Evolutionary conservation across 139 green algal genomes (phyloP).

Genomic region (Monoraphidium neglectum): DNA sequence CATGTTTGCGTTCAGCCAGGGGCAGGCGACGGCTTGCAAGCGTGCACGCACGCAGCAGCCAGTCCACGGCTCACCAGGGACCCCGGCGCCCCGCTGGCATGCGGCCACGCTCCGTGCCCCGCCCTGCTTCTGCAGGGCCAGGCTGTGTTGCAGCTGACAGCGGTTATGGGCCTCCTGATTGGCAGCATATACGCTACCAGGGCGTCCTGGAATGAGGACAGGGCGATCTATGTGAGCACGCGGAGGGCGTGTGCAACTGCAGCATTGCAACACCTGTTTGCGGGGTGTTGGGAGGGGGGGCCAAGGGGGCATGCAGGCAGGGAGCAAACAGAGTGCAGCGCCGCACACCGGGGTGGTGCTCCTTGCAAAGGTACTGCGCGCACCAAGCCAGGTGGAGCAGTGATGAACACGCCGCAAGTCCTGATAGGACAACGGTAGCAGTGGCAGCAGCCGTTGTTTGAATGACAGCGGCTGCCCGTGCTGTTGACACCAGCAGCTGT

Average conservation of each 20-base stretch:
- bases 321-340: too few species aligned
- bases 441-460: too few species aligned
- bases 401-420: too few species aligned
- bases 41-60: too few species aligned
- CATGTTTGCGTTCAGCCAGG: too few species aligned
- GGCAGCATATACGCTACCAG: constrained; percentile 20
- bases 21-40: too few species aligned
- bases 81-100: neutral
- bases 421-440: too few species aligned
- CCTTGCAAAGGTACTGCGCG: too few species aligned
- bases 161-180: constrained; percentile 3
- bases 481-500: neutral
- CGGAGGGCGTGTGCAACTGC: neutral
- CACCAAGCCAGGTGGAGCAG: too few species aligned
- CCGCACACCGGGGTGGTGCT: too few species aligned
- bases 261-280: neutral
- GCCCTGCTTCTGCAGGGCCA: neutral
- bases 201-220: constrained; percentile 9
- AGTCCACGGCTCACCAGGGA: neutral
- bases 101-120: neutral
- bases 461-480: too few species aligned
- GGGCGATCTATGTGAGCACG: constrained; percentile 10
- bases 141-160: neutral
- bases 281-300: neutral
- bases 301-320: too few species aligned